These are phyloP conservation scores for Paramecium bursaria DNA, from an alignment of 73 alveolate species.

Conservation along the genomic window DNA sequence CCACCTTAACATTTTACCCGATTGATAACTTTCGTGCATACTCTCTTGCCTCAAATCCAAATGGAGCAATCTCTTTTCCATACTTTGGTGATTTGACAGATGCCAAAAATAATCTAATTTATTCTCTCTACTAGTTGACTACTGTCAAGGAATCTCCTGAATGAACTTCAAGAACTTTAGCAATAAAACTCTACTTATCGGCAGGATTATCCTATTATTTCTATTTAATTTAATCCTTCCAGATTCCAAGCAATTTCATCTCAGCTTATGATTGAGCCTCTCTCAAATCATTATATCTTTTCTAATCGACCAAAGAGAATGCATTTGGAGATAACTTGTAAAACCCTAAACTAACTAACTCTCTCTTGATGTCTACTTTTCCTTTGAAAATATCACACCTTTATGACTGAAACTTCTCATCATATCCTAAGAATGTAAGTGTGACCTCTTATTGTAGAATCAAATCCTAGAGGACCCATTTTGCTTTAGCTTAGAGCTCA, in stretches of 20 bases:
- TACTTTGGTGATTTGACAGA: constrained; percentile 88
- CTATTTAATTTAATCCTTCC: constrained; percentile 77
- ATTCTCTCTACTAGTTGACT: constrained; percentile 14
- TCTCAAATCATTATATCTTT: constrained; percentile 66
- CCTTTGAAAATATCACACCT: constrained; percentile 28
- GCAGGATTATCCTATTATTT: constrained; percentile 69
- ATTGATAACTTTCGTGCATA: constrained; percentile 84
- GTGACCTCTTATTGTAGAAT: constrained; percentile 49
- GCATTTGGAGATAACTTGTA: constrained; percentile 59
- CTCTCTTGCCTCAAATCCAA: constrained; percentile 93
- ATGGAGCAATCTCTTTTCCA: constrained; percentile 85
- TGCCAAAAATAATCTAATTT: constrained; percentile 77
- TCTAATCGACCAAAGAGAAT: constrained; percentile 22
- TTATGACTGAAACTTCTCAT: constrained; percentile 30
- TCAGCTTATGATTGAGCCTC: constrained; percentile 76
- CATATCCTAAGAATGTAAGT: neutral
- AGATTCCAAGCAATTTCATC: constrained; percentile 69
- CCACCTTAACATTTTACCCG: constrained; percentile 82
- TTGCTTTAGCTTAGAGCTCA: constrained; percentile 16
- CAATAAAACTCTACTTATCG: constrained; percentile 70
- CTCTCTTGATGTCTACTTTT: constrained; percentile 40
- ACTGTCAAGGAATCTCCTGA: constrained; percentile 94
- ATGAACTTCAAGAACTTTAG: constrained; percentile 84
- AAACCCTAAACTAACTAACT: constrained; percentile 36
- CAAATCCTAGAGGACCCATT: constrained; percentile 42